Conservation (phyloP, 208 protist genomes). For the Trypanosoma mega region DNA sequence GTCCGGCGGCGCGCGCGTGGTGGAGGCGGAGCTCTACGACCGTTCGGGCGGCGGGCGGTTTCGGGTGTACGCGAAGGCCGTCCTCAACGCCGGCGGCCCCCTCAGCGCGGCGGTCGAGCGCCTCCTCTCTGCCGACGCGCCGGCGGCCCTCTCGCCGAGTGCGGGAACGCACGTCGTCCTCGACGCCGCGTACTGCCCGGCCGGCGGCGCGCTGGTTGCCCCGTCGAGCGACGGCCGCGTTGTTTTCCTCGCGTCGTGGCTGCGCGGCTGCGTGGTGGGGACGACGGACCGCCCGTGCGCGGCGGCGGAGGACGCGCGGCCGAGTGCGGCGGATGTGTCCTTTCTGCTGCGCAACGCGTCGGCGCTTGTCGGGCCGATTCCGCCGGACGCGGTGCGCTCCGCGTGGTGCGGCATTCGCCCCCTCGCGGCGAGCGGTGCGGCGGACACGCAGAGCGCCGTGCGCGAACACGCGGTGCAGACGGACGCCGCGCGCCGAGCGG, state of each 20-base stretch:
- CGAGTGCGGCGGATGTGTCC: conserved; percentile 69
- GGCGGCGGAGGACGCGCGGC: conserved; percentile 58
- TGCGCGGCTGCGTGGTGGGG: conserved; percentile 91
- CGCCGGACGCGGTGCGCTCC: conserved; percentile 63
- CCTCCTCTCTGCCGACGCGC: conserved; percentile 52
- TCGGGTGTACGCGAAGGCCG: conserved; percentile 76
- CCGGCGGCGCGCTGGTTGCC: conserved; percentile 79
- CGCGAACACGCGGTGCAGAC: conserved; percentile 92
- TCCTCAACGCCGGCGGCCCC: conserved; percentile 92
- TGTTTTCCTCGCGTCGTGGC: conserved; percentile 93
- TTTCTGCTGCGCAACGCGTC: conserved; percentile 84
- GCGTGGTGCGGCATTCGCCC: conserved; percentile 89
- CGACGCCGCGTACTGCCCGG: conserved; percentile 76
- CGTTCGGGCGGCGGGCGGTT: conserved; percentile 60
- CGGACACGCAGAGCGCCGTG: conserved; percentile 77
- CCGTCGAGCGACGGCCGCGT: conserved; percentile 93
- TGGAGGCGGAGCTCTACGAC: conserved; percentile 83
- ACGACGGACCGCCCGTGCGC: conserved; percentile 89
- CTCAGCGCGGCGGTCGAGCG: conserved; percentile 84
- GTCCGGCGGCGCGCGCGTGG: conserved; percentile 42
- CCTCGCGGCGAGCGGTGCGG: conserved; percentile 37
- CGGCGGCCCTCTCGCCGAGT: conserved; percentile 64
- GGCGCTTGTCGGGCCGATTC: conserved; percentile 62
- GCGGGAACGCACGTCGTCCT: conserved; percentile 88
- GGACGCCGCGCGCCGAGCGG: conserved; percentile 50